These are phyloP conservation scores for Amanita rubescens DNA, from an alignment of 768 basidiomycete species.

Conservation along the genomic window DNA sequence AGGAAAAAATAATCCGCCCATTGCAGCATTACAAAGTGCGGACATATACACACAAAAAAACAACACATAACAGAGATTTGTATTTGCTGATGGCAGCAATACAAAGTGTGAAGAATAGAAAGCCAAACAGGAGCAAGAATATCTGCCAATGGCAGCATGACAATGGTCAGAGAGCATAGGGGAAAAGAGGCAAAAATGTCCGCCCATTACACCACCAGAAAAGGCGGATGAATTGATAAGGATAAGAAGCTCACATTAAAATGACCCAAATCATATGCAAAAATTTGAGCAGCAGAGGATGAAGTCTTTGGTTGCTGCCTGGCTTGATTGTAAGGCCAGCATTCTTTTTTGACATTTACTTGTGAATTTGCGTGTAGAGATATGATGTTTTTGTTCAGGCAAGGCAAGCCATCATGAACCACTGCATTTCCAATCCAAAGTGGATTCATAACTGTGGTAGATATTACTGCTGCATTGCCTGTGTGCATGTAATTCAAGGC, in stretches of 20 bases:
- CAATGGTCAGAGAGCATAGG: no score
- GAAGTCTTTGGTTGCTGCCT: not conserved
- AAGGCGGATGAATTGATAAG: no score
- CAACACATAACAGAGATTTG: no score
- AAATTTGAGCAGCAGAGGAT: not conserved
- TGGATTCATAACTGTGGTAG: conserved; percentile 2
- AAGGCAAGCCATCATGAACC: not conserved
- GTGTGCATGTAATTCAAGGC: not conserved
- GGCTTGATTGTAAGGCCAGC: not conserved
- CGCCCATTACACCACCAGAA: no score
- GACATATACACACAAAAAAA: no score
- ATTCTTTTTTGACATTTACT: not conserved
- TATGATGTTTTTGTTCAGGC: not conserved
- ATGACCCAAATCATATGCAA: not conserved
- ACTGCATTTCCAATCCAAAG: conserved; percentile 1
- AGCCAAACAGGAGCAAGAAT: no score
- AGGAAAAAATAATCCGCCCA: not conserved
- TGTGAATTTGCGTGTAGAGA: not conserved
- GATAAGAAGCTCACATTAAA: not conserved
- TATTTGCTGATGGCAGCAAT: no score
- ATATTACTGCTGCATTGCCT: conserved; percentile 2
- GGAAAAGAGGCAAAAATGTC: no score
- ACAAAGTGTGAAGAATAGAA: no score
- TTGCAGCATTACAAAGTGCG: not conserved
- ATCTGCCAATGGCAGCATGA: no score